Base-by-base conservation (phyloP, 2,329 filamentous ascomycete species). In the Aspergillus chevalieri region DNA sequence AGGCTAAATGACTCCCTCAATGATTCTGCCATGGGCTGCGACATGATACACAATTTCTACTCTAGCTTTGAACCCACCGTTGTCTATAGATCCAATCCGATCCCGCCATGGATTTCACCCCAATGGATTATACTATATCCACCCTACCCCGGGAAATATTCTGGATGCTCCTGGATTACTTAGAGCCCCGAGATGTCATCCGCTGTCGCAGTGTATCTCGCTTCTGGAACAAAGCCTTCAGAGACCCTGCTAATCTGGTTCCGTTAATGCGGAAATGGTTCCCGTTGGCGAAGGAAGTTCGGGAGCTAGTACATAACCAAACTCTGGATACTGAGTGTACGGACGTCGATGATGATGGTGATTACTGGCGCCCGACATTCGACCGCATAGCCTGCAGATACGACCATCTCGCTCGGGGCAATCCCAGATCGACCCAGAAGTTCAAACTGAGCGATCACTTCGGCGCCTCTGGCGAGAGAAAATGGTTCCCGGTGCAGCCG, bases 141-240 rank as follows among this genome's bases (percentile, higher is more conserved):
- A 57, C 58, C 46, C 68, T 85, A 36, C 81, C 81, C n/a, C 73
- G 75, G 56, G 79, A 82, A 47, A 61, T 85, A 43, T 83, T 85
- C 56, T 69, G 81, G 51, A 70, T 81, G 44, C 66, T 85, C 47
- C 51, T 79, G 33, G 67, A 59, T 2, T 62, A 77, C 54, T 69
- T 85, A 14, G 63, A 74, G 1, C 72, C 80, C 2, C 65, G 58
- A 15, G 79, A 83, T 53, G 65, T 75, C 47, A 60, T 83, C 14
- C 66, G 72, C 44, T 78, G 74, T 59, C 80, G 79, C 46, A 72
- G 72, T 19, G 76, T 84, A 33, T 81, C 74, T 15, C 72, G 66
- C 36, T 60, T 64, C 8, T 81, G 79, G 72, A 62, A 72, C 33
- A 59, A 63, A 12, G 74, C 76, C 7, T 82, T 85, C 55, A 71